Evolutionary conservation across 345 rosid species (phyloP), one percentile per base, ranked within the genome.

Genomic region (Passiflora organensis): DNA sequence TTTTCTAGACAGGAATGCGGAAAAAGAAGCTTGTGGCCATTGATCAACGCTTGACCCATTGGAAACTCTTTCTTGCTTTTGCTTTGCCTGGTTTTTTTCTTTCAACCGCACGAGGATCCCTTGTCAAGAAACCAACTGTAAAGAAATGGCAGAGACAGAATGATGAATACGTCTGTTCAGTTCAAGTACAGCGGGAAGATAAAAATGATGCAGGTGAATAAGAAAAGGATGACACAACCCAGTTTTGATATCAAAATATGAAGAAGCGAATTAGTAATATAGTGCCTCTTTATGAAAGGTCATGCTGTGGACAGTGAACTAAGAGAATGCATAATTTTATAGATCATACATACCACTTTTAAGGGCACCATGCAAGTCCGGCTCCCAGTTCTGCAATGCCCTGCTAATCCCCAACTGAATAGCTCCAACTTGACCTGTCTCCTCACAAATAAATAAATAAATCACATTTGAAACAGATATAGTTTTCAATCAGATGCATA

Each of bases 71-170:
- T 69, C 96, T 93, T 44, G 99, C 99, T 74, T 93, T 93, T 1
- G 96, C 96, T 68, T 80, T 89, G 48, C 96, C 99, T 12, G 96
- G 99, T 71, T 93, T 89, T 64, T 93, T 93, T 80, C 99, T 84
- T 78, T 91, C 99, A 57, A 91, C 99, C 78, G 81, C 91, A 43
- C 99, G 75, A 0, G 96, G 62, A 70, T 91, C 99, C 77, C 99
- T 89, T 8, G 96, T 88, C 83, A 91, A 79, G 73, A 85, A 91
- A 17, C 95, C 95, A 50, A 49, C 98, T 91, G 85, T 12, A 17
- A 67, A 60, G 16, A 59, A 24, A 59, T 21, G 12, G 12, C 43
- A 1, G 28, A 39, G 34, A 28, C 34, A 28, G 8, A 28, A 3
- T 28, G 8, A 28, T 28, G 8, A 28, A 28, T 28, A 28, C 8